These are phyloP conservation scores for Glycine latifolia DNA, from an alignment of 306 rosid genomes.

Conservation along the genomic window DNA sequence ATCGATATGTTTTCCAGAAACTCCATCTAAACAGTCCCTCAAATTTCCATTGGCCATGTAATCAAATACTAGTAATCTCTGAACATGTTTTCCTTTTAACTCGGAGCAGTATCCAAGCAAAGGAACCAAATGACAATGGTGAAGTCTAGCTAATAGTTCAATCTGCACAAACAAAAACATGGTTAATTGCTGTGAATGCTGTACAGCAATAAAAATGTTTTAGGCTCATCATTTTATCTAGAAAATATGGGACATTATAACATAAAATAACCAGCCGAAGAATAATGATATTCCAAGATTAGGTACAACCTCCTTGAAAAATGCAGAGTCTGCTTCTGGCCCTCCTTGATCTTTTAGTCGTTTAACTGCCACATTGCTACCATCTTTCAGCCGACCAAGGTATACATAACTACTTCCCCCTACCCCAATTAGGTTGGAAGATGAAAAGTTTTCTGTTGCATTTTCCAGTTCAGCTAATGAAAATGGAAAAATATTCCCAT, in stretches of 20 bases:
- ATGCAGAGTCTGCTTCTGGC: conserved; percentile 73
- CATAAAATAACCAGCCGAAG: background rate
- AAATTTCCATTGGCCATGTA: conserved; percentile 87
- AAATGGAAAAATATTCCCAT: conserved; percentile 77
- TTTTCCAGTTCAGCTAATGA: conserved; percentile 81
- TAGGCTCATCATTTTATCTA: background rate
- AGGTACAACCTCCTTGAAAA: conserved; percentile 79
- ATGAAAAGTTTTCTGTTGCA: conserved; percentile 80
- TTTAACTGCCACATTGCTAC: conserved; percentile 82
- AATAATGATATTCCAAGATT: conserved; percentile 33
- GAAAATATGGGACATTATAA: background rate
- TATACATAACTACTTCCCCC: conserved; percentile 97
- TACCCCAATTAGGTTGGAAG: conserved; percentile 83
- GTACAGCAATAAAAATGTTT: background rate
- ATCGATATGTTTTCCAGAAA: conserved; percentile 65
- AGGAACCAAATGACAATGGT: conserved; percentile 96
- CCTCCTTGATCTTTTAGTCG: conserved; percentile 79
- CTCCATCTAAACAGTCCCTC: conserved; percentile 88
- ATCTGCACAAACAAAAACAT: conserved; percentile 61
- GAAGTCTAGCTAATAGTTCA: conserved; percentile 88
- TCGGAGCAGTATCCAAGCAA: conserved; percentile 92
- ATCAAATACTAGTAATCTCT: conserved; percentile 87
- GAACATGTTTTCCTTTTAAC: conserved; percentile 76
- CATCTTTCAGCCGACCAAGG: conserved; percentile 79
- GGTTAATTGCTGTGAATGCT: background rate